Evolutionary conservation across 2,329 filamentous ascomycete genomes (phyloP), one percentile per base, ranked within the genome.

Genomic region (Ophiostoma pallidulum): DNA sequence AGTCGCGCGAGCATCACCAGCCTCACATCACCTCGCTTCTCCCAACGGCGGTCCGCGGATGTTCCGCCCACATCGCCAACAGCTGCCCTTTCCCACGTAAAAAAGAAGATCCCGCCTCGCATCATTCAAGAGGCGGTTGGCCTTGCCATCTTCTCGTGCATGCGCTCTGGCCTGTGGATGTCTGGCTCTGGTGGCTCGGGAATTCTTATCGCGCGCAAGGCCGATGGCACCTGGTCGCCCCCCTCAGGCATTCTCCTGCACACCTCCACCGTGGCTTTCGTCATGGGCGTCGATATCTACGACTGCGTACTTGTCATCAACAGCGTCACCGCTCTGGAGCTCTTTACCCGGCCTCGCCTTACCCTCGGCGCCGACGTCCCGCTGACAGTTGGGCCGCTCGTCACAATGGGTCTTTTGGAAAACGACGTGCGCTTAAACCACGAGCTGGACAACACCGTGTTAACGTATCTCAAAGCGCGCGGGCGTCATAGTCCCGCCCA

Each of bases 231-330:
- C 20, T 58, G 56, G 56, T 58, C 87, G 54, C 86, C 89, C 8
- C 91, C 91, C 0, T 94, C 87, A 0, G 90, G 86, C 41, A 89
- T 97, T 55, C 77, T 95, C 69, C 74, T 95, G 40, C 91, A 97
- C 61, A 95, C 91, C 0, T 80, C 87, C 1, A 88, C 85, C 1
- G 74, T 96, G 29, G 91, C 89, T 31, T 96, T 97, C 60, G 77
- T 95, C 45, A 82, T 90, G 6, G 91, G 90, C 3, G 84, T 95
- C 35, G 91, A 97, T 61, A 89, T 96, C 28, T 97, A 96, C 70
- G 91, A 97, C 63, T 95, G 90, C 60, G 85, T 97, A 13, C 76
- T 96, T 8, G 85, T 96, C 31, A 90, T 96, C 61, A 96, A 94
- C 67, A 89, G 85, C 38, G 79, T 86, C 39, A 77, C 86, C 48